These are phyloP conservation scores for Ajuga reptans DNA, from an alignment of 305 asterid genomes.

Conservation along the genomic window DNA sequence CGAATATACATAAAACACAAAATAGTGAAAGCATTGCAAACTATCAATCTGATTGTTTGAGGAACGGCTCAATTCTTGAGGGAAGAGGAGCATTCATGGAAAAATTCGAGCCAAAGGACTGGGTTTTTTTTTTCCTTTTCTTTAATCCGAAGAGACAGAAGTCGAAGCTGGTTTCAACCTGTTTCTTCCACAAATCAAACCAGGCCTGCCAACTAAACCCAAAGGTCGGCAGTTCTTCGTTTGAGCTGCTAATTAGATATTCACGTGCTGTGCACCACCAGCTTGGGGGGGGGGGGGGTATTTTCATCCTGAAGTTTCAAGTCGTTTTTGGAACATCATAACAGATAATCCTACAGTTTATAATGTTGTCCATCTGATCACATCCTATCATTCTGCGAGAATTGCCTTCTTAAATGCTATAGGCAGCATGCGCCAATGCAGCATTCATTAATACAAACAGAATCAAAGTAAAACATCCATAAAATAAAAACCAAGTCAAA, in stretches of 20 bases:
- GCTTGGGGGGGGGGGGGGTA: not conserved
- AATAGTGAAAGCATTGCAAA: not conserved
- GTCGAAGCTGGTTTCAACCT: not conserved
- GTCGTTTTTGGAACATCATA: no score
- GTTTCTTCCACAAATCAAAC: not conserved
- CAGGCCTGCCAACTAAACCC: no score
- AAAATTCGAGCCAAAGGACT: not conserved
- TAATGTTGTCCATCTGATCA: no score
- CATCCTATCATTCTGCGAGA: not conserved
- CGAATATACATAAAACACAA: not conserved
- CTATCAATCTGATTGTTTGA: not conserved
- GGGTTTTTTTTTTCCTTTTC: not conserved
- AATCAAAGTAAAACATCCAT: not conserved
- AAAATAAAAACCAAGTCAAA: not conserved
- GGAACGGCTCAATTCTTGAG: slow-evolving; percentile 8
- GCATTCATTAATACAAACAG: not conserved
- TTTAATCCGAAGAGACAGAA: not conserved
- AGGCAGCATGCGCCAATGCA: not conserved
- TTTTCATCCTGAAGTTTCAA: no score
- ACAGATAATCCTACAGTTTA: no score
- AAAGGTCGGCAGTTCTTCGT: no score
- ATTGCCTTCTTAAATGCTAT: not conserved
- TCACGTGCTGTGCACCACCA: no score
- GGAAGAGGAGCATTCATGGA: not conserved
- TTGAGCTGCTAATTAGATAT: no score